A percentile compares a stretch with the other conserved stretches of the same genome.
Conservation (phyloP, 208 protist species). For the Leishmania gerbilli region DNA sequence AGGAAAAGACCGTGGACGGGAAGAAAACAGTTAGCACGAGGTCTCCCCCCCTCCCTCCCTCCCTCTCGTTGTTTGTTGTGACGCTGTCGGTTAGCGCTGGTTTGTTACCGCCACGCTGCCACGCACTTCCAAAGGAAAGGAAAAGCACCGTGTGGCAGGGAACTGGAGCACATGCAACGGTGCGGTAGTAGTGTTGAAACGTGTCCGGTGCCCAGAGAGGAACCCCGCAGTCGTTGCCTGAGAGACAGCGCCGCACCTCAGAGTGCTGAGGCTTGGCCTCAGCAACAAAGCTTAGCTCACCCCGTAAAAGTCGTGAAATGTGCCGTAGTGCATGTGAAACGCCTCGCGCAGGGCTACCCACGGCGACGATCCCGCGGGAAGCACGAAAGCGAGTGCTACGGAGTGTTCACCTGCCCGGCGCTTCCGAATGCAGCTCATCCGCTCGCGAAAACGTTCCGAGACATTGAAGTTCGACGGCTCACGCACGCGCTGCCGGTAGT, state of each 20-base stretch:
- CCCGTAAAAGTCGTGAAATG: slow-evolving; percentile 67
- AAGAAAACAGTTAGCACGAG: not conserved
- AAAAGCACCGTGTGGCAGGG: not conserved
- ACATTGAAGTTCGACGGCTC: slow-evolving; percentile 84
- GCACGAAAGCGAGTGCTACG: slow-evolving; percentile 52
- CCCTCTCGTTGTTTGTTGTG: not conserved
- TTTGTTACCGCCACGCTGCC: not conserved
- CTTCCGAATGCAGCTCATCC: slow-evolving; percentile 36
- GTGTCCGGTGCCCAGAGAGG: not conserved
- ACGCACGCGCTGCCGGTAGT: slow-evolving; percentile 55
- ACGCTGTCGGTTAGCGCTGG: not conserved
- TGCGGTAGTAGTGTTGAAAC: not conserved
- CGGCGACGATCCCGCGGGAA: slow-evolving; percentile 56
- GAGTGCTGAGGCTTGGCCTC: not conserved
- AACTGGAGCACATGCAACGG: not conserved
- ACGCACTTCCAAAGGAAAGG: not conserved
- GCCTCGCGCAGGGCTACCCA: slow-evolving; percentile 66
- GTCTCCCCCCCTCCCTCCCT: not conserved
- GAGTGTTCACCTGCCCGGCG: slow-evolving; percentile 30
- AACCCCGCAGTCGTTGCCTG: not conserved
- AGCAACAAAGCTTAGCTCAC: slow-evolving; percentile 9
- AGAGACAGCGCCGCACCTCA: not conserved
- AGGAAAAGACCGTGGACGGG: not conserved
- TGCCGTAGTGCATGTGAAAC: slow-evolving; percentile 67
- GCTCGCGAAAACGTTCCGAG: slow-evolving; percentile 74